These are phyloP conservation scores for Aechmea fasciata DNA, from an alignment of 176 grass and related monocot genomes.

Conservation along the genomic window DNA sequence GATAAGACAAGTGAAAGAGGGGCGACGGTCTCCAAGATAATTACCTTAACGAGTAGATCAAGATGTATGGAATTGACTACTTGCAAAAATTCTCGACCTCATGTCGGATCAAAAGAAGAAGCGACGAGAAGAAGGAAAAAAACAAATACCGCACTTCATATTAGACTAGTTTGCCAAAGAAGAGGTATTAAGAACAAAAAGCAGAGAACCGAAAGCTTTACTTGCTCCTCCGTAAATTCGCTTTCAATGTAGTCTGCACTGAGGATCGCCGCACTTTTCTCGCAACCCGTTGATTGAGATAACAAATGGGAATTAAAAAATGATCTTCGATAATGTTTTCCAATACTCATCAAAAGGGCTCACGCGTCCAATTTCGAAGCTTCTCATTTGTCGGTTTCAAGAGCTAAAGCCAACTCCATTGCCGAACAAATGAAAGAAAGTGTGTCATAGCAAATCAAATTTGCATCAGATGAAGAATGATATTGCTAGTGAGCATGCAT, in stretches of 20 bases:
- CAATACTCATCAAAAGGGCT: neutral
- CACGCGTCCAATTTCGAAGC: constrained; percentile 18
- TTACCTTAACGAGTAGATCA: no score
- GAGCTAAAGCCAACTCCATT: constrained; percentile 17
- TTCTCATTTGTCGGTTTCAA: constrained; percentile 20
- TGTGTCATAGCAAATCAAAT: no score
- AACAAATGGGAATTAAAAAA: neutral
- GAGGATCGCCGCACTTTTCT: constrained; percentile 6
- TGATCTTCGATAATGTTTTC: neutral
- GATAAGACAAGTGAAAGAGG: constrained; percentile 10
- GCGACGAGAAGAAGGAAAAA: no score
- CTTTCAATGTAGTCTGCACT: constrained; percentile 6
- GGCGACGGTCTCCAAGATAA: constrained; percentile 44
- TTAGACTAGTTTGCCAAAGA: no score
- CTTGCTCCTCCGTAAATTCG: constrained; percentile 15
- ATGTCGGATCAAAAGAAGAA: no score
- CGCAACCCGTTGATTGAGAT: constrained; percentile 10
- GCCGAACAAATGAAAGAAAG: constrained; percentile 1
- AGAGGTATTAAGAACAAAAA: neutral
- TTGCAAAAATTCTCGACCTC: no score
- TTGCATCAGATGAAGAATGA: no score
- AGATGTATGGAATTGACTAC: no score
- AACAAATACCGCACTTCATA: no score
- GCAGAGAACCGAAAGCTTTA: neutral
- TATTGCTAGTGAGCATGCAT: no score